These are phyloP conservation scores for Curvularia sp. DNA, from an alignment of 2,329 filamentous ascomycete species.

Conservation along the genomic window DNA sequence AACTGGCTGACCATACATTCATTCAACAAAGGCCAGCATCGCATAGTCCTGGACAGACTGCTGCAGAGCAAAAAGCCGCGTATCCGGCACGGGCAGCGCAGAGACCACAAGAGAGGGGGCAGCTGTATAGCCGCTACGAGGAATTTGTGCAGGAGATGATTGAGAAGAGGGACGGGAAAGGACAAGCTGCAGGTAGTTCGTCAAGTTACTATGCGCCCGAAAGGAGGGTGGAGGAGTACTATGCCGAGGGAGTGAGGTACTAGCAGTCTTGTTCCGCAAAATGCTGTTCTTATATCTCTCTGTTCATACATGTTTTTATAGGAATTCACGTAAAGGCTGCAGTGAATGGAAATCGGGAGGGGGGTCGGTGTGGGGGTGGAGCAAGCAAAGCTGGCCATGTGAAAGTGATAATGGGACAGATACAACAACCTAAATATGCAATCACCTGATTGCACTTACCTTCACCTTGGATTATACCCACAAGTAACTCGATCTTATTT, in stretches of 20 bases:
- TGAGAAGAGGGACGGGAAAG: slow-evolving; percentile 22
- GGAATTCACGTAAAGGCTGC: not conserved
- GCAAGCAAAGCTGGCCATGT: not conserved
- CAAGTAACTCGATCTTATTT: not conserved
- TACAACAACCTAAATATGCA: too few species aligned
- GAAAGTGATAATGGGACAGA: not conserved
- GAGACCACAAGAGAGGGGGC: slow-evolving; percentile 16
- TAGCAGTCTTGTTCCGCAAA: not conserved
- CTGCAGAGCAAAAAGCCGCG: slow-evolving; percentile 12
- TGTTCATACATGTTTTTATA: not conserved
- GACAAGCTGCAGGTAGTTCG: slow-evolving; percentile 8
- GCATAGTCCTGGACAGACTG: not conserved
- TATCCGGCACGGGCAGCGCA: slow-evolving; percentile 14
- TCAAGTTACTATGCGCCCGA: slow-evolving; percentile 36
- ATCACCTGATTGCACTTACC: not conserved
- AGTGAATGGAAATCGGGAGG: not conserved
- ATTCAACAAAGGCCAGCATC: not conserved
- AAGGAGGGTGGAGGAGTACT: slow-evolving; percentile 31
- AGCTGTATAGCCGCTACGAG: slow-evolving; percentile 20
- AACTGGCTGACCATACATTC: not conserved
- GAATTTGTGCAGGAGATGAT: slow-evolving; percentile 23
- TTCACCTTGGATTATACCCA: not conserved
- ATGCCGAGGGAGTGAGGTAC: slow-evolving; percentile 20
- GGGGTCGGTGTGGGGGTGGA: not conserved
- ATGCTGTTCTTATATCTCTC: not conserved